Base-by-base conservation (phyloP, 805 yeast genomes). In the Cyberlindnera saturnus region DNA sequence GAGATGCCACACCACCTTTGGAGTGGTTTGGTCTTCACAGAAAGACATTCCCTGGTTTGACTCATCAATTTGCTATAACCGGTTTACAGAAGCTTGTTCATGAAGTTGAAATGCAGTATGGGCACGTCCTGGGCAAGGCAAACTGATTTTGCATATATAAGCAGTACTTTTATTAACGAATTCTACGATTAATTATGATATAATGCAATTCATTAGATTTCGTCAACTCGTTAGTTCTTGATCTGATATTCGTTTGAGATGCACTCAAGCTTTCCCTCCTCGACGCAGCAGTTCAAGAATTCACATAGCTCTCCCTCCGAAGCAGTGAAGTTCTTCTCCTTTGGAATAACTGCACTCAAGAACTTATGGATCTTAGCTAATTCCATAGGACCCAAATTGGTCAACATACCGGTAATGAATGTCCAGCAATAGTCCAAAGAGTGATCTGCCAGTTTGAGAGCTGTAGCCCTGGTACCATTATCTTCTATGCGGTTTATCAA, bases 21-120 rank as follows among this genome's bases (percentile, higher is more conserved):
- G 99, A 93, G 60, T 93, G 99, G 99, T 86, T 93, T 67, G 99
- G 99, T 2, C 71, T 93, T 28, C 93, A 93, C 60, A 73, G 98
- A 51, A 77, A 83, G 54, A 78, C 81, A 51, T 80, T 93, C 51
- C 99, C 99, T 0, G 81, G 85, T 34, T 73, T 86, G 45, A 83
- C 96, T 0, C 97, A 93, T 59, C 91, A 88, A 60, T 68, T 77
- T 47, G 79, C 81, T 0, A 84, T 90, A 39, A 75, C 84, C 13
- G 77, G 82, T 2, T 66, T 93, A 40, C 96, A 88, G 55, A 75
- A 79, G 45, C 52, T 88, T 43, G 86, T 86, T 11, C 79, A 75
- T 38, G 81, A 86, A 52, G 83, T 86, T 9, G 77, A 71, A 50
- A 56, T 54, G 26, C 71, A 71, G 43, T 73, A 72, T 47, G 69